A percentile compares a stretch with the other conserved stretches of the same genome.
Evolutionary conservation across 2,329 filamentous ascomycete species (phyloP).

Genomic region (Corinectria fuckeliana): DNA sequence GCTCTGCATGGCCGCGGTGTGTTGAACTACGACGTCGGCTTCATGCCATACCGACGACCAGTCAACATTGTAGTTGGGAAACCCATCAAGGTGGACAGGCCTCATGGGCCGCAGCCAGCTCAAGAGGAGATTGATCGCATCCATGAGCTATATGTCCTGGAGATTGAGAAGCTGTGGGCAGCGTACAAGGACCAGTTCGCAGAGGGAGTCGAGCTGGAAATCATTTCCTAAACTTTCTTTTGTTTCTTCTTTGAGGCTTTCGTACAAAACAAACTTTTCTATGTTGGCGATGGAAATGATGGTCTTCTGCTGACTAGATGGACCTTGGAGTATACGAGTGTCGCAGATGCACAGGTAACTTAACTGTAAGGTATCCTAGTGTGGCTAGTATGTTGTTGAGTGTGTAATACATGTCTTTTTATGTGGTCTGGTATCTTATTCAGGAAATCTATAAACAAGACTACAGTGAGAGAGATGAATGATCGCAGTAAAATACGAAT

Average conservation of each 20-base stretch:
- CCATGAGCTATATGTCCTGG: slow-evolving; percentile 78
- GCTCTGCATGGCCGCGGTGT: slow-evolving; percentile 89
- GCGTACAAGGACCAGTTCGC: slow-evolving; percentile 80
- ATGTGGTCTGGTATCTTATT: too few species aligned
- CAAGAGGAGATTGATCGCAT: slow-evolving; percentile 80
- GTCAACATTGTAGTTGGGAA: slow-evolving; percentile 89
- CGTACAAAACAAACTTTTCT: not conserved
- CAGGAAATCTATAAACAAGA: too few species aligned
- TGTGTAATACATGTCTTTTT: not conserved
- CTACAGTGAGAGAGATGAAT: not conserved
- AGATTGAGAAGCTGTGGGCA: slow-evolving; percentile 76
- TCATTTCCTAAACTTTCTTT: slow-evolving; percentile 58
- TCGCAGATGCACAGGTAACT: not conserved
- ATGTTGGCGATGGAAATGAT: not conserved
- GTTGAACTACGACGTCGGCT: slow-evolving; percentile 96
- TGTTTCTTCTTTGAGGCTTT: not conserved
- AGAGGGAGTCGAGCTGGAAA: slow-evolving; percentile 68
- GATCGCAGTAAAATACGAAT: not conserved
- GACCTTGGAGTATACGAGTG: not conserved
- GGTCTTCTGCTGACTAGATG: not conserved
- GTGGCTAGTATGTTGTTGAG: too few species aligned
- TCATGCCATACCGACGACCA: slow-evolving; percentile 90
- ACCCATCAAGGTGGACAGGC: slow-evolving; percentile 74
- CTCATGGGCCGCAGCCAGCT: slow-evolving; percentile 65
- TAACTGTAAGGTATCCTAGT: too few species aligned